Conservation (phyloP, 345 rosid species). For the Lumnitzera racemosa region DNA sequence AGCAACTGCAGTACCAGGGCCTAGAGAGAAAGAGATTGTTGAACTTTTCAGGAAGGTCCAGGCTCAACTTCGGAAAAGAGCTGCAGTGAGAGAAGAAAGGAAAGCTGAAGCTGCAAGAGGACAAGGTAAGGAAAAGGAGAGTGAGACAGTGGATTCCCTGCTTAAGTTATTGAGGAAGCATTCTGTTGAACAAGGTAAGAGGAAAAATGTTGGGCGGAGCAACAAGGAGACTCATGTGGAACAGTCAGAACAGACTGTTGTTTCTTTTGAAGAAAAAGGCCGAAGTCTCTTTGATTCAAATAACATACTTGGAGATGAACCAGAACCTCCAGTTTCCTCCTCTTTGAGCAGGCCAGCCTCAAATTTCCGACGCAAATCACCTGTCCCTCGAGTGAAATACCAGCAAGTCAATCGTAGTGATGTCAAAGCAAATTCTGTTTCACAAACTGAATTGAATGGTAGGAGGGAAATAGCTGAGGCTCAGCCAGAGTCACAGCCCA, state of each 20-base stretch:
- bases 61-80: slow-evolving; percentile 78
- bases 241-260: slow-evolving; percentile 18
- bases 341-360: slow-evolving; percentile 64
- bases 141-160: slow-evolving; percentile 72
- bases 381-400: slow-evolving; percentile 48
- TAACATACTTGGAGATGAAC: slow-evolving; percentile 11
- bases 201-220: slow-evolving; percentile 21
- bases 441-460: slow-evolving; percentile 23
- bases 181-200: slow-evolving; percentile 58
- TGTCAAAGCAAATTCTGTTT: slow-evolving; percentile 25
- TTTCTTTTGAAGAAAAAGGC: slow-evolving; percentile 30
- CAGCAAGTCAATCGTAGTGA: slow-evolving; percentile 41
- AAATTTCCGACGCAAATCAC: slow-evolving; percentile 67
- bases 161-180: slow-evolving; percentile 78
- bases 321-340: slow-evolving; percentile 26
- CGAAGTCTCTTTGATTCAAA: slow-evolving; percentile 20
- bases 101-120: slow-evolving; percentile 44
- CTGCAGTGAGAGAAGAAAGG: slow-evolving; percentile 56
- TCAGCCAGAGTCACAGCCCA: slow-evolving; percentile 28
- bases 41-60: slow-evolving; percentile 88
- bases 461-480: slow-evolving; percentile 26
- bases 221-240: slow-evolving; percentile 25
- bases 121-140: slow-evolving; percentile 42
- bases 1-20: slow-evolving; percentile 70
- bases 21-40: slow-evolving; percentile 80